These are phyloP conservation scores for Peribolospora baueri DNA, from an alignment of 768 basidiomycete genomes.

Conservation along the genomic window DNA sequence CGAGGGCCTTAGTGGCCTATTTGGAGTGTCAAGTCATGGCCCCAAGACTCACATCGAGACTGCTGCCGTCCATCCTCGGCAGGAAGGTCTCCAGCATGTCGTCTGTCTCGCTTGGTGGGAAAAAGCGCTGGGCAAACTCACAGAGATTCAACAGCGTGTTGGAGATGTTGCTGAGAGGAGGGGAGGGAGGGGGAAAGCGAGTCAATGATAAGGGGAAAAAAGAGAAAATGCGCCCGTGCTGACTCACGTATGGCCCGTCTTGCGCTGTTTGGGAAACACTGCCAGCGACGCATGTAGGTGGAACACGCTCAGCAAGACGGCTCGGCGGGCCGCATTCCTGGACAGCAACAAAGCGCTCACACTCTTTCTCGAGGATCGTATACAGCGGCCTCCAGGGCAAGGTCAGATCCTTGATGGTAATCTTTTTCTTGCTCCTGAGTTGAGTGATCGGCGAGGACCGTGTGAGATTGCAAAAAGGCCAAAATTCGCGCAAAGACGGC, in stretches of 20 bases:
- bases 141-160: constrained; percentile 20
- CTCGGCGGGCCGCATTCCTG: no score
- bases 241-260: constrained; percentile 19
- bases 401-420: constrained; percentile 50
- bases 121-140: constrained; percentile 43
- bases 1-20: background rate
- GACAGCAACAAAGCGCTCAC: background rate
- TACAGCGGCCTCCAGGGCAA: constrained; percentile 63
- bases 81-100: constrained; percentile 75
- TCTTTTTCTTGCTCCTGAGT: constrained; percentile 33
- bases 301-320: constrained; percentile 8
- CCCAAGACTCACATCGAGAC: constrained; percentile 35
- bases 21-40: background rate
- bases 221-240: background rate
- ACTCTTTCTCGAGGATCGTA: constrained; percentile 39
- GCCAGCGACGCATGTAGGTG: constrained; percentile 5
- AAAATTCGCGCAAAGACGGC: constrained; percentile 29
- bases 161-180: constrained; percentile 16
- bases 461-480: constrained; percentile 10
- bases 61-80: constrained; percentile 48
- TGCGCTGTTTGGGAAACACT: constrained; percentile 37
- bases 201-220: background rate
- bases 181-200: background rate
- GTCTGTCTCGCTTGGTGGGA: constrained; percentile 61
- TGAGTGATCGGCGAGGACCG: constrained; percentile 6